Base-by-base conservation (phyloP, 1,139 yeast species). In the Starmera stellimalicola region DNA sequence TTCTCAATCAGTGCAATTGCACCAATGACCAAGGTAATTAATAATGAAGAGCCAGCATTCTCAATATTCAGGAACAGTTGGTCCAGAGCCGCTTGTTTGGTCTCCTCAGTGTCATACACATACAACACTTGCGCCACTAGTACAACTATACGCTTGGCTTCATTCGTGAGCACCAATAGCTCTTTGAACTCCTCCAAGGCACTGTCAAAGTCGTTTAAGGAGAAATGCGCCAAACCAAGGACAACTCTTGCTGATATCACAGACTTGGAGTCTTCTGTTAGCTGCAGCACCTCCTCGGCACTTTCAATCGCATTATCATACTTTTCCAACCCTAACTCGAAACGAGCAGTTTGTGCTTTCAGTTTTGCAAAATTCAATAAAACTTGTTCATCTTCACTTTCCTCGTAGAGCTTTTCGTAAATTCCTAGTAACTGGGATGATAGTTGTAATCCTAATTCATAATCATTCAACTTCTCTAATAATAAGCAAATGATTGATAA, bases 31-130 rank as follows among this genome's bases (percentile, higher is more conserved):
- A 87, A 55, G 0, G 83, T 77, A 7, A 83, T 74, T 20, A 74
- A 52, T 30, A 84, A 58, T 1, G 84, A 71, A 2, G 81, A 64
- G 0, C 93, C 94, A 36, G 72, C 58, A 11, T 60, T 65, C 40
- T 72, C 80, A 31, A 87, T 73, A 48, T 69, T 74, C 10, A 70
- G 66, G 47, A 77, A 71, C 32, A 81, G 52, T 50, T 79, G 87
- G 47, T 79, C 87, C 33, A 84, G 52, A 0, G 95, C 94, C 2
- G 88, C 91, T 43, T 77, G 82, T 37, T 74, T 77, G 7, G 91
- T 77, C n/a, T 78, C 88, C 16, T 68, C 73, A 0, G 77, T 71
- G 7, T 77, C 80, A 37, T 73, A 73, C 1, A 85, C 83, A 63
- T 81, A 79, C 34, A 91, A 64, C 1, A 87, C 79, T 50, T 85